Evolutionary conservation across 345 rosid genomes (phyloP).

Genomic region (Eucalyptus tenuipes): DNA sequence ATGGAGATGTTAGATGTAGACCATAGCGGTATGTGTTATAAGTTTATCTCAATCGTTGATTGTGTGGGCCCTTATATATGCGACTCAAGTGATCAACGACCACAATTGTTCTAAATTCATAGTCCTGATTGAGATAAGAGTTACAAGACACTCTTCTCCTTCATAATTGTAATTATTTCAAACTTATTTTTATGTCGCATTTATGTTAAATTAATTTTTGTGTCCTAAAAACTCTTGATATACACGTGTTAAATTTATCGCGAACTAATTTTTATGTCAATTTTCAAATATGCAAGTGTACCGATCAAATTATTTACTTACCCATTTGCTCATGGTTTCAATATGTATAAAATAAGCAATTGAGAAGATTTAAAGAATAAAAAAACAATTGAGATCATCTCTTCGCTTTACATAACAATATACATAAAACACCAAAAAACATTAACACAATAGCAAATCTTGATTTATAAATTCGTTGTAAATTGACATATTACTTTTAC

Average conservation of each 20-base stretch:
- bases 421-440: neutral
- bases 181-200: neutral
- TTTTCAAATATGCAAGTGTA: neutral
- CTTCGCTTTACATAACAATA: neutral
- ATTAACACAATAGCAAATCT: neutral
- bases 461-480: neutral
- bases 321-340: neutral
- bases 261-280: neutral
- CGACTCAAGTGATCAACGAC: accelerated
- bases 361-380: neutral
- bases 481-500: neutral
- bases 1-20: no score
- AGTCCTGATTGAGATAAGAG: no score
- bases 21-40: no score
- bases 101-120: no score
- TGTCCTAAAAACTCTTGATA: neutral
- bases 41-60: no score
- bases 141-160: no score
- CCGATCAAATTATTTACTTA: neutral
- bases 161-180: no score
- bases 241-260: accelerated
- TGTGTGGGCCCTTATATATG: no score
- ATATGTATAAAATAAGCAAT: neutral
- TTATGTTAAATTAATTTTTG: neutral
- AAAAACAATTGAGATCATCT: neutral